Conservation (phyloP, 345 rosid species). For the Chamaenerion angustifolium region DNA sequence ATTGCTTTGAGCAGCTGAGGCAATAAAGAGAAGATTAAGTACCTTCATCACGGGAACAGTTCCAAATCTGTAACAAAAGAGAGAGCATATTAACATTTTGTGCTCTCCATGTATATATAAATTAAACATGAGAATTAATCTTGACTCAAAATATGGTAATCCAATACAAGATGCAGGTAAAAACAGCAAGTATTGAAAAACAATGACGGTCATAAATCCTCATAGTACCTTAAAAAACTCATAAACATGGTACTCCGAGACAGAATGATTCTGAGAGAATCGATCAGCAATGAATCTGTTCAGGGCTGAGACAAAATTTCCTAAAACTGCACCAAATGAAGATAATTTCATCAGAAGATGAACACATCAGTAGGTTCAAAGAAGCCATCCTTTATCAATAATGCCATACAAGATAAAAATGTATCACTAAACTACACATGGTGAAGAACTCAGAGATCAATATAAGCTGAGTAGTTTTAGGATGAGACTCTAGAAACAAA, state of each 20-base stretch:
- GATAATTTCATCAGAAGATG: not conserved
- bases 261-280: slow-evolving; percentile 52
- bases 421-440: too few species aligned
- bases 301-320: slow-evolving; percentile 89
- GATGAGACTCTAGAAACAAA: not conserved
- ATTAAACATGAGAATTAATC: too few species aligned
- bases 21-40: slow-evolving; percentile 7
- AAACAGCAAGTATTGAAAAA: too few species aligned
- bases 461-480: not conserved
- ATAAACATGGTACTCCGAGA: slow-evolving; percentile 85
- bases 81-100: too few species aligned
- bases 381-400: too few species aligned
- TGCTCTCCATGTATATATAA: too few species aligned
- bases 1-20: not conserved
- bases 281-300: slow-evolving; percentile 86
- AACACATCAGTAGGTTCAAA: too few species aligned
- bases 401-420: too few species aligned
- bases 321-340: slow-evolving; percentile 43
- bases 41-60: slow-evolving; percentile 95
- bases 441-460: too few species aligned
- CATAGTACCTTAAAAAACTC: slow-evolving; percentile 82
- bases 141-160: not conserved
- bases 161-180: too few species aligned
- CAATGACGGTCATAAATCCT: not conserved
- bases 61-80: slow-evolving; percentile 73